Evolutionary conservation across 225 moss, liverwort and hornwort species (phyloP).

Genomic region (Sphagnum contortum): DNA sequence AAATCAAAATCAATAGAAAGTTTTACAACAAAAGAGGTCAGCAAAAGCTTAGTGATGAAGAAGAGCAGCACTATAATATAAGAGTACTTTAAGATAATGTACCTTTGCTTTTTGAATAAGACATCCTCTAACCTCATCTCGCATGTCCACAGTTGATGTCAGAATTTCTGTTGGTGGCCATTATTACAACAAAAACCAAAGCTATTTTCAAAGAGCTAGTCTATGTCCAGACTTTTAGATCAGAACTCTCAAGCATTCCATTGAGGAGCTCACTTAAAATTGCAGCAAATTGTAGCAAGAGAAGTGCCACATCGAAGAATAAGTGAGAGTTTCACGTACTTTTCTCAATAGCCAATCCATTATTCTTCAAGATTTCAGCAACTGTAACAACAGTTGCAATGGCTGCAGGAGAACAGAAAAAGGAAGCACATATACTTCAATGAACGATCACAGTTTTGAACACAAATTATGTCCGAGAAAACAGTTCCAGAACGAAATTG

Average conservation of each 20-base stretch:
- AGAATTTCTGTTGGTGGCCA: conserved; percentile 46
- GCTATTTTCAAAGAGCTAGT: neutral
- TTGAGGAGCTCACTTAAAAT: neutral
- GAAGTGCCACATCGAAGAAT: neutral
- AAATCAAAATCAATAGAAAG: too few relatives aligned
- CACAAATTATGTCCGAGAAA: too few relatives aligned
- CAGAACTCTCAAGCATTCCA: too few relatives aligned
- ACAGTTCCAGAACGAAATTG: too few relatives aligned
- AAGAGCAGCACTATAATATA: too few relatives aligned
- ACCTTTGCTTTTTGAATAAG: conserved; percentile 99
- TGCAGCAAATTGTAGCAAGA: neutral
- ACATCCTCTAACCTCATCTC: conserved; percentile 92
- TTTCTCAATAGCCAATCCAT: conserved; percentile 88
- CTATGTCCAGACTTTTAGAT: too few relatives aligned
- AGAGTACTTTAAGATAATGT: neutral
- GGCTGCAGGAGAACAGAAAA: conserved; percentile 36
- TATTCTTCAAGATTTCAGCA: conserved; percentile 96
- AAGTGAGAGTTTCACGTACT: conserved; percentile 30
- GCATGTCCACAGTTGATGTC: conserved; percentile 97
- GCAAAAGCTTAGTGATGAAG: too few relatives aligned
- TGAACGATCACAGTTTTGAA: too few relatives aligned
- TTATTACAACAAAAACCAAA: too few relatives aligned
- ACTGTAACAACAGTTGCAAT: conserved; percentile 96
- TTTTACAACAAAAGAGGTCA: too few relatives aligned
- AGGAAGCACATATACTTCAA: too few relatives aligned